Evolutionary conservation across 169 alveolate genomes (phyloP).

Genomic region (Eimeria necatrix): DNA sequence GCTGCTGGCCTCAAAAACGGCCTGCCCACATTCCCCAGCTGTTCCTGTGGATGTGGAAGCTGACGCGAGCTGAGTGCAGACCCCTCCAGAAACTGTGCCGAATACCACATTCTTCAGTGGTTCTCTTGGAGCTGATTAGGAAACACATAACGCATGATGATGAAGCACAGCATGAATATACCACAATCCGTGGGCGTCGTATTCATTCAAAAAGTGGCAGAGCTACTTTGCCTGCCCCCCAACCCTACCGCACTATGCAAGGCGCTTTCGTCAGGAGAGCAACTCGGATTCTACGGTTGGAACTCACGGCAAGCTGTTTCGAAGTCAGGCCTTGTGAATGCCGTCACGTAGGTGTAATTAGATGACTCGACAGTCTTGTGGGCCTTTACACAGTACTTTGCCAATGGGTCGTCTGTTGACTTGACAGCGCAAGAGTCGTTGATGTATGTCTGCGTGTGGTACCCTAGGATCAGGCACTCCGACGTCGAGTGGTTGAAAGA

Average conservation of each 20-base stretch:
- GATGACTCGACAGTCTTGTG: slow-evolving; percentile 75
- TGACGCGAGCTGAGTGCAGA: slow-evolving; percentile 54
- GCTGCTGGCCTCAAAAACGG: slow-evolving; percentile 68
- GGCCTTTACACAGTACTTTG: slow-evolving; percentile 78
- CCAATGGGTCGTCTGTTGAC: slow-evolving; percentile 18
- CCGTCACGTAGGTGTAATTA: slow-evolving; percentile 69
- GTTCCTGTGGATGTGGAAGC: slow-evolving; percentile 19
- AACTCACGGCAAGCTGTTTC: slow-evolving; percentile 83
- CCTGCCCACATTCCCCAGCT: slow-evolving; percentile 77
- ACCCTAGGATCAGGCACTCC: slow-evolving; percentile 81
- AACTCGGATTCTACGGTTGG: too few relatives aligned
- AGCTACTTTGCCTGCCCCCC: too few relatives aligned
- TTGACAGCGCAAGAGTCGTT: slow-evolving; percentile 43
- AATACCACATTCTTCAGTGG: slow-evolving; percentile 69
- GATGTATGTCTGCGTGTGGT: slow-evolving; percentile 77
- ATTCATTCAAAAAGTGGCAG: too few relatives aligned
- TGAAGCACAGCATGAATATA: too few relatives aligned
- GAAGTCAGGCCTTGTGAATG: slow-evolving; percentile 81
- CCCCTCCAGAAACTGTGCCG: slow-evolving; percentile 44
- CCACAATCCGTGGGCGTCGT: too few relatives aligned
- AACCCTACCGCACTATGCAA: too few relatives aligned
- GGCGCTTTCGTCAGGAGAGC: too few relatives aligned
- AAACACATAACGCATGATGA: too few relatives aligned
- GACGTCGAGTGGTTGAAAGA: slow-evolving; percentile 62
- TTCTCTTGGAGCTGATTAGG: slow-evolving; percentile 74